phyloP scores from a whole-genome alignment of 2,329 filamentous ascomycete genomes.

The Sporothrix sp. region DNA sequence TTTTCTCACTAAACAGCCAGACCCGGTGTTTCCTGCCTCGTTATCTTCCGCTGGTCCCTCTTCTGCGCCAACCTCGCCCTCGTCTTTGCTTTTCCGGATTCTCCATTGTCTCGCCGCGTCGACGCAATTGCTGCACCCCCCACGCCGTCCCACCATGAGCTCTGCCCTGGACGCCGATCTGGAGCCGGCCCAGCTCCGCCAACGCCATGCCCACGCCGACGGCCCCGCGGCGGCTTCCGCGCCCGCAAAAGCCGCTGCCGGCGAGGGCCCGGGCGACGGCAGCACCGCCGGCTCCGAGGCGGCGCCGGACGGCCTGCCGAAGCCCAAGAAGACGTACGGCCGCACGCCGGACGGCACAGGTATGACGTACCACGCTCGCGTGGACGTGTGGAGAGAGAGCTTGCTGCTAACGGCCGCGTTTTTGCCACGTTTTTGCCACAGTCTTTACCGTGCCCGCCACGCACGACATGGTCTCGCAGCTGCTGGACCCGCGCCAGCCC shows the following conservation, averaged over 20 bases:
- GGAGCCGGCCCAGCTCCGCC: conserved; percentile 12
- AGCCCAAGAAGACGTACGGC: conserved; percentile 69
- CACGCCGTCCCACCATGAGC: conserved; percentile 9
- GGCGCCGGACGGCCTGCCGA: conserved; percentile 13
- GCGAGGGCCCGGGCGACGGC: not conserved
- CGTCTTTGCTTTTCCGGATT: not conserved
- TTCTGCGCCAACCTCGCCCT: not conserved
- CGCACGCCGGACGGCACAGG: conserved; percentile 83
- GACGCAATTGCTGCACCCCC: not conserved
- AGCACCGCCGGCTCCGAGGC: not conserved
- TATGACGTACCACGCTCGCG: conserved; percentile 46
- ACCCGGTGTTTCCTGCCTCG: conserved; percentile 8
- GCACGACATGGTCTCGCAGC: conserved; percentile 97
- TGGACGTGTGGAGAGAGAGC: not conserved
- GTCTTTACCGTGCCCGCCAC: conserved; percentile 94
- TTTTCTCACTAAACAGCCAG: conserved; percentile 1
- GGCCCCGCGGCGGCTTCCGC: not conserved
- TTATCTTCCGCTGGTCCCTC: not conserved
- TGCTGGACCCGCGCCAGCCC: conserved; percentile 86
- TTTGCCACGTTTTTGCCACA: conserved; percentile 36
- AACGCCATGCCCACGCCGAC: conserved; percentile 10
- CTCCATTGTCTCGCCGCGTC: not conserved
- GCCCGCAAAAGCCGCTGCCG: not conserved
- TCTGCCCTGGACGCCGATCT: conserved; percentile 10
- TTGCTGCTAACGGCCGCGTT: conserved; percentile 11